Conservation (phyloP, 1,284 basidiomycete species). For the Kalmanozyma brasiliensis region DNA sequence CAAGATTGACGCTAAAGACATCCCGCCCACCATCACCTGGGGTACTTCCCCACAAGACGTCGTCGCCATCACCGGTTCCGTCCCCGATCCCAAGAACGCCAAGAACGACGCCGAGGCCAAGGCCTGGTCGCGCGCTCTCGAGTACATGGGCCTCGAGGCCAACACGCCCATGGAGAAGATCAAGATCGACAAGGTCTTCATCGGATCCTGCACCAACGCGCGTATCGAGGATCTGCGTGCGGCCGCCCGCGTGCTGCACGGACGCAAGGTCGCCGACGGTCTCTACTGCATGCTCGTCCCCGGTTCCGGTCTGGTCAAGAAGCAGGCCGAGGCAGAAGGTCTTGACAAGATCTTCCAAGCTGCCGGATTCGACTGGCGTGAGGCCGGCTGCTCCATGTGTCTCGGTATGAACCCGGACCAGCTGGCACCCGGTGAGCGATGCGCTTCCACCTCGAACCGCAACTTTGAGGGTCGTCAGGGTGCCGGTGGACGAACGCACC, state of each 20-base stretch:
- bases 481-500: conserved; percentile 64
- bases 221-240: conserved; percentile 66
- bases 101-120: conserved; percentile 53
- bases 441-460: conserved; percentile 67
- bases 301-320: conserved; percentile 66
- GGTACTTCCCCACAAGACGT: conserved; percentile 65
- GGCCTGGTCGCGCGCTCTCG: conserved; percentile 57
- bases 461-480: conserved; percentile 68
- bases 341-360: conserved; percentile 67
- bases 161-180: conserved; percentile 64
- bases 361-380: conserved; percentile 67
- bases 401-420: conserved; percentile 68
- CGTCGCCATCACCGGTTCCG: conserved; percentile 63
- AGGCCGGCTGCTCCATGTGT: conserved; percentile 68
- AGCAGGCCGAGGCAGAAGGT: conserved; percentile 67
- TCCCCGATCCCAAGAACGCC: conserved; percentile 62
- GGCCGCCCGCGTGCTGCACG: conserved; percentile 63
- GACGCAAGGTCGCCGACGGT: conserved; percentile 58
- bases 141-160: conserved; percentile 67
- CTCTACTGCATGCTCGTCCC: conserved; percentile 67
- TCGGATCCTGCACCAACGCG: conserved; percentile 67
- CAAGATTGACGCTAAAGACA: conserved; percentile 62
- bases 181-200: conserved; percentile 68
- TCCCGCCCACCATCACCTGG: conserved; percentile 66
- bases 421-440: conserved; percentile 65